Evolutionary conservation across 805 yeast genomes (phyloP).

Genomic region (Lipomyces sp.): DNA sequence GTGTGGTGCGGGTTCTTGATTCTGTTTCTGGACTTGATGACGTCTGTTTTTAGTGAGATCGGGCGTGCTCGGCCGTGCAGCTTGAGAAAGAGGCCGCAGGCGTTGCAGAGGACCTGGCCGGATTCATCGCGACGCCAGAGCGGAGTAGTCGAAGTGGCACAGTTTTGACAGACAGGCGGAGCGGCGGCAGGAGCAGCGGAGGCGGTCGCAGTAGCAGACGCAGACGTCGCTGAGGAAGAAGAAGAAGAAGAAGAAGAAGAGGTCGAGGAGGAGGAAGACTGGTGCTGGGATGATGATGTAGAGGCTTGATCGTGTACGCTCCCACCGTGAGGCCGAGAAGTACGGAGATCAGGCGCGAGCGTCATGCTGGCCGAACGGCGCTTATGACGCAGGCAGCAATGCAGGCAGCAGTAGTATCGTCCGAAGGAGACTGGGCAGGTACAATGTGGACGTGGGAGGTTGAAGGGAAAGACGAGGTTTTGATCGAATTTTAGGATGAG

Average conservation of each 20-base stretch:
- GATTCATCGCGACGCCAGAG: slow-evolving; percentile 94
- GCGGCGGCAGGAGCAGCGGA: slow-evolving; percentile 27
- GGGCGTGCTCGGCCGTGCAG: slow-evolving; percentile 94
- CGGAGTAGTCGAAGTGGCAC: slow-evolving; percentile 92
- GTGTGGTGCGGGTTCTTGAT: slow-evolving; percentile 51
- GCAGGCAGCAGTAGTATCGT: neutral
- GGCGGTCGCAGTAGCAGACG: slow-evolving; percentile 22
- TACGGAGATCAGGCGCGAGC: slow-evolving; percentile 26
- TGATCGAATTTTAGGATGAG: neutral
- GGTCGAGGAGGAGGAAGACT: slow-evolving; percentile 5
- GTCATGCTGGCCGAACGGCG: slow-evolving; percentile 25
- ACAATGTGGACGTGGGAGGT: neutral
- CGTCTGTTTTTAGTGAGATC: slow-evolving; percentile 86
- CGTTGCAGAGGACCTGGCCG: slow-evolving; percentile 89
- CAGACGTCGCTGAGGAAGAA: slow-evolving; percentile 14
- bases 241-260: slow-evolving; percentile 24
- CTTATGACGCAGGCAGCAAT: slow-evolving; percentile 9
- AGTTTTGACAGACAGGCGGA: slow-evolving; percentile 75
- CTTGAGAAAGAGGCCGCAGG: slow-evolving; percentile 88
- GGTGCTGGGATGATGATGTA: slow-evolving; percentile 5
- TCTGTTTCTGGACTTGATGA: slow-evolving; percentile 88
- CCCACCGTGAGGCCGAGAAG: slow-evolving; percentile 10
- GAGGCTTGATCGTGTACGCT: slow-evolving; percentile 10
- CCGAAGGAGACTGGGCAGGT: neutral
- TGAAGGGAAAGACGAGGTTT: neutral